A percentile compares a stretch with the other conserved stretches of the same genome.
These are phyloP conservation scores for Cutaneotrichosporon cutaneum DNA, from an alignment of 1,284 basidiomycete species.

Conservation along the genomic window DNA sequence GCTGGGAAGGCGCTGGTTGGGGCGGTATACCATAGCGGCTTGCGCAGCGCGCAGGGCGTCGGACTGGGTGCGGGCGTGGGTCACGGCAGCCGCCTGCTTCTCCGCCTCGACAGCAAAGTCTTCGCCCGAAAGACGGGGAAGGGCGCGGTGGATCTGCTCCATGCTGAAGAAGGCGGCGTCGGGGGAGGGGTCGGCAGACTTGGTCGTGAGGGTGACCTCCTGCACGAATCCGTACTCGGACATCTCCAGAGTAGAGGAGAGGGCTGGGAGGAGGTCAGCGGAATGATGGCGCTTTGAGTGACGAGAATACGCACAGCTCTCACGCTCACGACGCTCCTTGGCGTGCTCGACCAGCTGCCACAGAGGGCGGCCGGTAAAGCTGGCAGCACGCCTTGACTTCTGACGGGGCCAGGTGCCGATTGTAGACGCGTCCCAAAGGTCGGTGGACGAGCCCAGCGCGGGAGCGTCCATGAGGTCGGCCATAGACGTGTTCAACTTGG, in stretches of 20 bases:
- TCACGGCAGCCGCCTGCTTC: constrained; percentile 18
- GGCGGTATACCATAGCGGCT: neutral
- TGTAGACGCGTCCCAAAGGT: neutral
- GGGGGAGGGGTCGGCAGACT: constrained; percentile 42
- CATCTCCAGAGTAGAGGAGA: constrained; percentile 32
- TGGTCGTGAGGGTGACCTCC: constrained; percentile 33
- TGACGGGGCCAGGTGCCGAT: constrained; percentile 12
- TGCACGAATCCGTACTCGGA: constrained; percentile 13
- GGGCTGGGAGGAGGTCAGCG: constrained; percentile 23
- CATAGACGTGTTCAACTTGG: constrained; percentile 24
- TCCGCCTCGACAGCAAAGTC: constrained; percentile 32
- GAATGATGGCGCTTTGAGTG: neutral
- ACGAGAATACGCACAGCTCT: constrained; percentile 19
- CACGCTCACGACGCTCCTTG: constrained; percentile 37
- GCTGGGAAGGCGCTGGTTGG: constrained; percentile 34
- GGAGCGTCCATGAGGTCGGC: constrained; percentile 14
- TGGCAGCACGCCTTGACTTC: constrained; percentile 14
- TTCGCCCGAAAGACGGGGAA: constrained; percentile 38
- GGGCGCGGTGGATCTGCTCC: constrained; percentile 36
- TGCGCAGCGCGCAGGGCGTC: constrained; percentile 2
- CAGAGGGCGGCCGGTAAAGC: constrained; percentile 29
- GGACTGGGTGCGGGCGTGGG: constrained; percentile 21
- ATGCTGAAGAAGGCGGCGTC: constrained; percentile 35
- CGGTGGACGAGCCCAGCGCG: neutral
- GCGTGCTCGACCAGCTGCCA: constrained; percentile 46